Base-by-base conservation (phyloP, 129 eudicot genomes). In the Apium graveolens region DNA sequence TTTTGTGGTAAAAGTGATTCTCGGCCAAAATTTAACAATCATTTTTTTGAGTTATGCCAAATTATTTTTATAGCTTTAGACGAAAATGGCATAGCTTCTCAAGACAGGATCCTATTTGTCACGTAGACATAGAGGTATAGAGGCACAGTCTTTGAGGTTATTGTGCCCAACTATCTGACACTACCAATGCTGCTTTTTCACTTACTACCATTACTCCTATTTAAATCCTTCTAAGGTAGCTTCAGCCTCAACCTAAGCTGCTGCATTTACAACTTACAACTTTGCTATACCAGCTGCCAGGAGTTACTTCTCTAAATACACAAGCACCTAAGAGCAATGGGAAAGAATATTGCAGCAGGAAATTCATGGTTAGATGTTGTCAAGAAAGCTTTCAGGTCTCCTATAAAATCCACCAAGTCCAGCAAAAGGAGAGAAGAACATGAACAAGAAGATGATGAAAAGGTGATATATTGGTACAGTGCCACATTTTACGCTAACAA, bases 381-480 rank as follows among this genome's bases (percentile, higher is more conserved):
- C 27, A 91, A 88, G 42, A 88, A 85, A 83, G 97, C 91, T 37
- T 87, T 91, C 68, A 80, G 89, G 83, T 86, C 96, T 81, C 96
- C 91, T 45, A 27, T 75, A 34, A 91, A 84, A 60, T 81, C 80
- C 73, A 71, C 38, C 55, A 83, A 82, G 78, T 83, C 82, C 62
- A 83, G 83, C 78, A 83, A 81, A 49, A 77, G 84, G 46, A 84
- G 86, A 77, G 91, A 87, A 68, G 88, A 86, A 34, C 55, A 80
- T 2, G 85, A 82, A 70, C 86, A 83, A 63, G 80, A 84, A 31
- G 81, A 79, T 43, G 91, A 83, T 60, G 70, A 86, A 44, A 82
- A 86, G 82, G 84, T 81, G 68, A 43, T 11, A 10, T 3, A n/a
- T 60, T 3, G 41, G 41, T 11, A 65, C 37, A 27, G 4, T 3